A percentile compares a stretch with the other conserved stretches of the same genome.
phyloP scores from a whole-genome alignment of 345 rosid genomes.

The Streptanthus diversifolius region DNA sequence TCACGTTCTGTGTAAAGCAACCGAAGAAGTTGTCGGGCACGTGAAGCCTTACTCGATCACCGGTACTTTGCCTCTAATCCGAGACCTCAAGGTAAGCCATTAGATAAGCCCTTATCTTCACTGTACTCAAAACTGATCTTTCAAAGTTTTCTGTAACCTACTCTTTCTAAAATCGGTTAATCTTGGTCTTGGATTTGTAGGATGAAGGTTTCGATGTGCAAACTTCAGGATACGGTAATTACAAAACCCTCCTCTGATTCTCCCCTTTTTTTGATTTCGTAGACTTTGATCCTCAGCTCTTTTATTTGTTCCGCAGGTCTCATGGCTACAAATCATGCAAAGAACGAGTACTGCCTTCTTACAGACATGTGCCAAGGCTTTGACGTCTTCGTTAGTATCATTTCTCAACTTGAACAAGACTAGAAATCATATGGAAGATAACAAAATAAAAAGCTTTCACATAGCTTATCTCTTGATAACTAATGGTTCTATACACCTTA shows the following conservation, averaged over 20 bases:
- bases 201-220: conserved; percentile 98
- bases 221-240: conserved; percentile 74
- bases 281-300: background rate
- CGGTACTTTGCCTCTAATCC: conserved; percentile 88
- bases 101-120: background rate
- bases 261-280: background rate
- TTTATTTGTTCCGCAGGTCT: conserved; percentile 49
- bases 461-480: conserved; percentile 9
- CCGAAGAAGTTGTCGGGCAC: conserved; percentile 83
- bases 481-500: conserved; percentile 22
- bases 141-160: background rate
- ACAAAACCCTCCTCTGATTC: conserved; percentile 15
- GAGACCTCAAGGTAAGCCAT: conserved; percentile 68
- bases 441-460: conserved; percentile 6
- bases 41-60: conserved; percentile 94
- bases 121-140: background rate
- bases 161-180: background rate
- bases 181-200: conserved; percentile 39
- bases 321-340: conserved; percentile 93
- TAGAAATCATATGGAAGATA: background rate
- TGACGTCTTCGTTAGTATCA: conserved; percentile 65
- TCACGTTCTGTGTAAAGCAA: conserved; percentile 83
- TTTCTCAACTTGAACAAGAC: conserved; percentile 68
- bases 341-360: conserved; percentile 91
- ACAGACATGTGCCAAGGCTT: conserved; percentile 94